Percentiles rank a stretch among this genome's conserved stretches.
phyloP scores from a whole-genome alignment of 2,329 filamentous ascomycete genomes.

The Tolypocladium cylindrosporum region DNA sequence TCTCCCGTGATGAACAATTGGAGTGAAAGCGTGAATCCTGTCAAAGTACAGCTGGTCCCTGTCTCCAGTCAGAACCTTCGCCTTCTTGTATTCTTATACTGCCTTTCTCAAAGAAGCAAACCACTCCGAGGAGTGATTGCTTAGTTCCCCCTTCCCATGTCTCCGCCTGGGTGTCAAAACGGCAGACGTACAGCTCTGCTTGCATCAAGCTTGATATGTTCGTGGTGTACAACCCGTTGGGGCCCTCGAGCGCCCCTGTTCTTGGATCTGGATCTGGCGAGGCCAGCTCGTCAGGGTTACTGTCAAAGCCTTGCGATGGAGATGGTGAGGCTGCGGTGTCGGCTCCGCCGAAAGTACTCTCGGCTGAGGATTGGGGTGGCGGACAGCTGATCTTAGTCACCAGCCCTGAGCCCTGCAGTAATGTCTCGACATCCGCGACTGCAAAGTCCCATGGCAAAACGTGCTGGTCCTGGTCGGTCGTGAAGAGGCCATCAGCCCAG shows the following conservation, averaged over 20 bases:
- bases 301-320: neutral
- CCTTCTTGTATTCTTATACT: too few species aligned
- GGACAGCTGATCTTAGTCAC: neutral
- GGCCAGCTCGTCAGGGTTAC: neutral
- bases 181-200: constrained; percentile 5
- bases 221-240: neutral
- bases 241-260: neutral
- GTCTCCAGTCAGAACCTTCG: neutral
- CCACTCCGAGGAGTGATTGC: neutral
- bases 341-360: neutral
- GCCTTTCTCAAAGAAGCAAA: neutral
- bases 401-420: neutral
- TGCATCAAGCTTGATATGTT: constrained; percentile 1
- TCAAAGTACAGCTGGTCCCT: constrained; percentile 12
- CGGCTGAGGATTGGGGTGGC: neutral
- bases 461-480: neutral
- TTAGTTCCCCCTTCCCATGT: neutral
- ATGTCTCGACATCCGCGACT: neutral
- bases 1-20: constrained; percentile 8
- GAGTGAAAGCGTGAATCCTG: constrained; percentile 8
- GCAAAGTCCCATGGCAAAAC: neutral
- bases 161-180: neutral
- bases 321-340: neutral
- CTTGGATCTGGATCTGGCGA: neutral
- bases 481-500: neutral